Evolutionary conservation across 2,329 filamentous ascomycete species (phyloP).

Genomic region (Whalleya microplaca): DNA sequence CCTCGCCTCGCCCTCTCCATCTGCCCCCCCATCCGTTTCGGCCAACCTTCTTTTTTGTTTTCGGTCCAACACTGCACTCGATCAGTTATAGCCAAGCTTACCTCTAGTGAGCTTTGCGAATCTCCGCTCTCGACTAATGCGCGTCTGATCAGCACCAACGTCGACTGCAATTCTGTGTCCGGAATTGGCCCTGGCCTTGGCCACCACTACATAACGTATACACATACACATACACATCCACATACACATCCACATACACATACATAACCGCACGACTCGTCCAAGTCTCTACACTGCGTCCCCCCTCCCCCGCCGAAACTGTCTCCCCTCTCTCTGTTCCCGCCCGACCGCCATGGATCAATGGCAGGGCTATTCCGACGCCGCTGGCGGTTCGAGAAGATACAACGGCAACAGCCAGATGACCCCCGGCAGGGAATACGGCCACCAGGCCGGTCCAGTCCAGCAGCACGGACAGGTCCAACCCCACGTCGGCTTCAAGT

Average conservation of each 20-base stretch:
- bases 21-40: conserved; percentile 21
- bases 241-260: too few species aligned
- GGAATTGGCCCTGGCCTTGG: conserved; percentile 25
- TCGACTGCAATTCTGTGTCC: conserved; percentile 23
- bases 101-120: conserved; percentile 21
- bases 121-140: conserved; percentile 23
- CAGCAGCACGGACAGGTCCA: conserved; percentile 47
- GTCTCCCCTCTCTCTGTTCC: conserved; percentile 6
- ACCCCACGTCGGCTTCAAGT: conserved; percentile 65
- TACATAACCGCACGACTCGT: conserved; percentile 16
- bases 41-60: conserved; percentile 23
- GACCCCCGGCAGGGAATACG: conserved; percentile 37
- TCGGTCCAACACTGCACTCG: conserved; percentile 18
- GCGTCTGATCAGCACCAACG: conserved; percentile 24
- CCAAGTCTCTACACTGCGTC: conserved; percentile 14
- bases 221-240: too few species aligned
- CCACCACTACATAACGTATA: too few species aligned
- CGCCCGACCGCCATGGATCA: conserved; percentile 55
- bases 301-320: conserved; percentile 3
- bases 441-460: conserved; percentile 33
- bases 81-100: conserved; percentile 24
- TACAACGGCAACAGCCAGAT: conserved; percentile 47
- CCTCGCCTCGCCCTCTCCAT: conserved; percentile 11
- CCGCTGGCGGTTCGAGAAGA: conserved; percentile 65
- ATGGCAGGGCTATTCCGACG: conserved; percentile 72